These are phyloP conservation scores for Myxozyma melibiosi DNA, from an alignment of 805 yeast genomes.

Conservation along the genomic window DNA sequence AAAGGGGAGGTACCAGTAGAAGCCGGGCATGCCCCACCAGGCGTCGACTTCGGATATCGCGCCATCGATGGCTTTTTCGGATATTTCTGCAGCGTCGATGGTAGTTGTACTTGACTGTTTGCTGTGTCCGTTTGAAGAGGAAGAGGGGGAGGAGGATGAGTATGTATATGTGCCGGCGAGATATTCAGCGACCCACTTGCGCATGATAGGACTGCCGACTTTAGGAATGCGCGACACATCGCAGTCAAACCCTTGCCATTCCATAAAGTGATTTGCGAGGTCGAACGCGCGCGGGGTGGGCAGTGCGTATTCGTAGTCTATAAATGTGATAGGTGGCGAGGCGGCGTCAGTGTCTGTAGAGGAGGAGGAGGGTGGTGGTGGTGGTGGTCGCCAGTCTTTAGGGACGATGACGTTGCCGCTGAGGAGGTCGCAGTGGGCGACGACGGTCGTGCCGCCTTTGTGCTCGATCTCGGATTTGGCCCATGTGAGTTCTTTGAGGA, in stretches of 20 bases:
- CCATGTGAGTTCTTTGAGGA: conserved; percentile 60
- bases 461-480: conserved; percentile 46
- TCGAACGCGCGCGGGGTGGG: conserved; percentile 76
- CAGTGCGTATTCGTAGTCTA: conserved; percentile 72
- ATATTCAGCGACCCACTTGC: conserved; percentile 63
- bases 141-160: too few species aligned
- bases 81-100: too few species aligned
- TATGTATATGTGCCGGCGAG: conserved; percentile 42
- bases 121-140: too few species aligned
- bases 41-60: conserved; percentile 58
- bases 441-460: conserved; percentile 55
- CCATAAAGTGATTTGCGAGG: conserved; percentile 72
- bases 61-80: conserved; percentile 44
- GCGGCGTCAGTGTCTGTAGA: conserved; percentile 15
- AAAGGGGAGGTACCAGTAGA: conserved; percentile 53
- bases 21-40: conserved; percentile 79
- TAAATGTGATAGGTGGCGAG: conserved; percentile 50
- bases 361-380: too few species aligned
- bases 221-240: conserved; percentile 60
- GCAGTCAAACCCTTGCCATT: conserved; percentile 83
- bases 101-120: too few species aligned
- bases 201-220: conserved; percentile 53
- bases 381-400: conserved; percentile 42
- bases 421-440: conserved; percentile 70
- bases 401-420: conserved; percentile 75